phyloP scores from a whole-genome alignment of 768 basidiomycete genomes.

The Pulveroboletus sp. region DNA sequence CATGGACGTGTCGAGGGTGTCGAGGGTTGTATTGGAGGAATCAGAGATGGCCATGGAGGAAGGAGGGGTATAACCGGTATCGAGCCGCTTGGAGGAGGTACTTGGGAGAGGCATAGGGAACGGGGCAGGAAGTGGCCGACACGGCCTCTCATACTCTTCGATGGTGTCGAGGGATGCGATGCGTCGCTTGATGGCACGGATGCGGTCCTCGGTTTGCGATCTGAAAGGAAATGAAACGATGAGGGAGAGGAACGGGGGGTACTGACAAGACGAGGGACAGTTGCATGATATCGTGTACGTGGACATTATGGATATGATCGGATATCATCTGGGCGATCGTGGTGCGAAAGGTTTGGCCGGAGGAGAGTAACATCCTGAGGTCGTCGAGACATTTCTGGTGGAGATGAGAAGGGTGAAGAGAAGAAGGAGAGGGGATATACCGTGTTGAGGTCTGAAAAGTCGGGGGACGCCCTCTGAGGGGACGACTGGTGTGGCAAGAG shows the following conservation, averaged over 20 bases:
- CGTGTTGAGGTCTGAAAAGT: conserved; percentile 18
- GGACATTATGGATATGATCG: conserved; percentile 20
- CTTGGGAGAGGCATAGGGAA: conserved; percentile 3
- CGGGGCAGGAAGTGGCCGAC: neutral
- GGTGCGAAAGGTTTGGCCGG: conserved; percentile 15
- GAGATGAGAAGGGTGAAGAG: neutral
- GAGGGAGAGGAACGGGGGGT: neutral
- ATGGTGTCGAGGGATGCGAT: conserved; percentile 20
- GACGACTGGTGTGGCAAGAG: conserved; percentile 2
- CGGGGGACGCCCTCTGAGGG: conserved; percentile 4
- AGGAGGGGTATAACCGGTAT: conserved; percentile 9
- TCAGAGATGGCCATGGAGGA: conserved; percentile 17
- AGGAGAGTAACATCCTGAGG: conserved; percentile 24
- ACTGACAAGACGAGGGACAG: conserved; percentile 43
- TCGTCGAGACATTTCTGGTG: conserved; percentile 28
- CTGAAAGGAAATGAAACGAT: conserved; percentile 21
- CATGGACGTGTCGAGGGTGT: conserved; percentile 13
- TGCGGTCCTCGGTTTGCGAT: conserved; percentile 35
- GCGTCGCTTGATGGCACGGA: conserved; percentile 36
- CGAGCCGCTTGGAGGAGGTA: conserved; percentile 2
- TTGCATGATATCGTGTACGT: conserved; percentile 35
- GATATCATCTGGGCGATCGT: conserved; percentile 24
- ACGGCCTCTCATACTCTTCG: neutral
- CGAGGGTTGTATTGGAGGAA: conserved; percentile 13
- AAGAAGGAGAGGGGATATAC: neutral